Evolutionary conservation across 2,329 filamentous ascomycete genomes (phyloP), one percentile per base, ranked within the genome.

Genomic region (Neoarthrinium moseri): DNA sequence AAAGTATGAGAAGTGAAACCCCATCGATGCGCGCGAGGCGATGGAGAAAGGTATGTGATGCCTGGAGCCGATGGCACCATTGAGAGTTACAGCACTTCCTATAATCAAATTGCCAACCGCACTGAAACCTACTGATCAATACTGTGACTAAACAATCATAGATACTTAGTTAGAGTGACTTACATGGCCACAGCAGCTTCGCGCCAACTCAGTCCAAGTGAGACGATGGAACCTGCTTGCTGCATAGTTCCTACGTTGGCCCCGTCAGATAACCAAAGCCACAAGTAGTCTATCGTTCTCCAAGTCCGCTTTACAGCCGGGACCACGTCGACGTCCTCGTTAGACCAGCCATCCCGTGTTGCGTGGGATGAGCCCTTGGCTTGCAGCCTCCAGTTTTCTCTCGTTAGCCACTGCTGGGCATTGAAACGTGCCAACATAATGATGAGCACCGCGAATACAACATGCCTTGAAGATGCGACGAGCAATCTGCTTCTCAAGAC

Each of bases 221-320:
- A 34, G 3, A 57, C 36, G n/a, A 56, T 51, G 8, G 43, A 46
- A 11, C 54, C 54, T 11, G 55, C 54, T 36, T 57, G 55, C 46
- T 54, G 54, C 54, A 57, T 57, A 17, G 53, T 57, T 6, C 53
- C 55, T 18, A 57, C 52, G 24, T 57, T 57, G 35, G 48, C 53
- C 1, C 52, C 53, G 18, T 56, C 55, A 7, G 52, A 48, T 17
- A 57, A 30, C 55, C 52, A 57, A 5, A 56, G 47, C 49, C 50
- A 56, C 15, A 55, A 43, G 29, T 47, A 56, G 43, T 56, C 54
- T 17, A 51, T 45, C 10, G 49, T 41, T 23, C 44, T 49, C 52
- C 52, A 55, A 4, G 44, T 48, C 8, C 51, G 29, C 36, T 40
- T 48, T 3, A 48, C 49, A 24, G 17, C 30, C 12, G 52, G 12